Evolutionary conservation across 805 yeast genomes (phyloP).

Genomic region (Starmerella bombi): DNA sequence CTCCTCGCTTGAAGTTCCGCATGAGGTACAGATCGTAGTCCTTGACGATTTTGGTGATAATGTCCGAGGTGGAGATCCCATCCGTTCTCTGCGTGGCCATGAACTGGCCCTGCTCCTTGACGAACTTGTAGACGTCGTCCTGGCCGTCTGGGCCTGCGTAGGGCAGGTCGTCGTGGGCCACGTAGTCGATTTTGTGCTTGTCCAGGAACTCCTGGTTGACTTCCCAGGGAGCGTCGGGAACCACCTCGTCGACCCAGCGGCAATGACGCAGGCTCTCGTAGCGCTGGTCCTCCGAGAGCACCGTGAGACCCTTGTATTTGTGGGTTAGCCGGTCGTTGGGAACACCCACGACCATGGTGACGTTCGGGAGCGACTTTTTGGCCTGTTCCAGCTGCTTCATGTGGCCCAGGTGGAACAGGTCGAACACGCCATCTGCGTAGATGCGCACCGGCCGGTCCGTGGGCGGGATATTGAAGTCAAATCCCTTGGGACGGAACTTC

Average conservation of each 20-base stretch:
- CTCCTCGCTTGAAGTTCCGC: slow-evolving; percentile 97
- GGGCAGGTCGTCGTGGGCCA: slow-evolving; percentile 95
- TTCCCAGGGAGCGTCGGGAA: slow-evolving; percentile 92
- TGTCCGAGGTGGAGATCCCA: slow-evolving; percentile 90
- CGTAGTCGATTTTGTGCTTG: slow-evolving; percentile 79
- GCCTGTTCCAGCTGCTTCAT: slow-evolving; percentile 97
- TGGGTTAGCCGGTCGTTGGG: slow-evolving; percentile 88
- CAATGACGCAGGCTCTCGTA: slow-evolving; percentile 87
- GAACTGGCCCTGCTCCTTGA: slow-evolving; percentile 81
- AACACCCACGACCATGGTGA: slow-evolving; percentile 74
- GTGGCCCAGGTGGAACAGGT: slow-evolving; percentile 90
- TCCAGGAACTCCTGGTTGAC: slow-evolving; percentile 69
- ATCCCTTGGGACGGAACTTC: slow-evolving; percentile 71
- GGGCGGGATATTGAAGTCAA: slow-evolving; percentile 68
- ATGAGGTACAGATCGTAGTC: slow-evolving; percentile 93
- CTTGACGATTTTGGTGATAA: slow-evolving; percentile 84
- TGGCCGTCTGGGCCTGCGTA: slow-evolving; percentile 68
- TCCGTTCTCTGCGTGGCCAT: slow-evolving; percentile 92
- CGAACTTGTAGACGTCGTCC: slow-evolving; percentile 87
- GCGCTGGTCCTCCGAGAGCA: slow-evolving; percentile 73
- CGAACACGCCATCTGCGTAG: slow-evolving; percentile 98
- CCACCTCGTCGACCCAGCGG: slow-evolving; percentile 94
- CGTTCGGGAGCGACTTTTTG: slow-evolving; percentile 78
- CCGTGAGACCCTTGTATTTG: slow-evolving; percentile 84
- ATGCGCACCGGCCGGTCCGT: slow-evolving; percentile 72